Conservation (phyloP, 495 filamentous ascomycete genomes). For the Penicillium coprophilum region DNA sequence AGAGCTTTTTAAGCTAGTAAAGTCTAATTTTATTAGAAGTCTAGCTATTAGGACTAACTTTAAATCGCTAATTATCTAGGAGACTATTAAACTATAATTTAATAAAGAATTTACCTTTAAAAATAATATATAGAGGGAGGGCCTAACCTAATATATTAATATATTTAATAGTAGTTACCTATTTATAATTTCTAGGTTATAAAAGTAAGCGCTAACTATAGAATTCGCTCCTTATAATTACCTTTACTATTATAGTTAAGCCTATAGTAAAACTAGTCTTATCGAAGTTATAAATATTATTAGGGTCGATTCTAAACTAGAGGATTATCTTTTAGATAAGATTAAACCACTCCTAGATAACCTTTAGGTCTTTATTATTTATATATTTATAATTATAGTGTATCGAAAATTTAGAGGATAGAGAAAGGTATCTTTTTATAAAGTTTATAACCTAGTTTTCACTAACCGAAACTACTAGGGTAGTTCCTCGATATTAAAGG, state of each 20-base stretch:
- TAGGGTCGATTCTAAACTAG: neutral
- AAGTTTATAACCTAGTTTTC: neutral
- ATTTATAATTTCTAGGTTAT: conserved; percentile 42
- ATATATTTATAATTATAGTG: too few relatives aligned
- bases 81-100: conserved; percentile 10
- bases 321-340: neutral
- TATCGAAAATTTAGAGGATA: neutral
- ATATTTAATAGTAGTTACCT: conserved; percentile 20
- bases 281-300: conserved; percentile 4
- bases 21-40: conserved; percentile 27
- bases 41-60: conserved; percentile 31
- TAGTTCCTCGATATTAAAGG: too few relatives aligned
- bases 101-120: conserved; percentile 17
- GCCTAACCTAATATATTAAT: conserved; percentile 13
- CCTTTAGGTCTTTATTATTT: neutral
- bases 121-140: conserved; percentile 29
- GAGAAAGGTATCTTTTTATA: neutral
- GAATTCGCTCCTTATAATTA: too few relatives aligned
- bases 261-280: too few relatives aligned
- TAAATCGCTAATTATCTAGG: conserved; percentile 14
- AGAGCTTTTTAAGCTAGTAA: conserved; percentile 18
- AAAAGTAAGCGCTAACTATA: neutral
- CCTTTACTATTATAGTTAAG: too few relatives aligned
- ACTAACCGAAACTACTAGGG: neutral
- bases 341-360: neutral